Base-by-base conservation (phyloP, 805 yeast genomes). In the Ogataea minuta region DNA sequence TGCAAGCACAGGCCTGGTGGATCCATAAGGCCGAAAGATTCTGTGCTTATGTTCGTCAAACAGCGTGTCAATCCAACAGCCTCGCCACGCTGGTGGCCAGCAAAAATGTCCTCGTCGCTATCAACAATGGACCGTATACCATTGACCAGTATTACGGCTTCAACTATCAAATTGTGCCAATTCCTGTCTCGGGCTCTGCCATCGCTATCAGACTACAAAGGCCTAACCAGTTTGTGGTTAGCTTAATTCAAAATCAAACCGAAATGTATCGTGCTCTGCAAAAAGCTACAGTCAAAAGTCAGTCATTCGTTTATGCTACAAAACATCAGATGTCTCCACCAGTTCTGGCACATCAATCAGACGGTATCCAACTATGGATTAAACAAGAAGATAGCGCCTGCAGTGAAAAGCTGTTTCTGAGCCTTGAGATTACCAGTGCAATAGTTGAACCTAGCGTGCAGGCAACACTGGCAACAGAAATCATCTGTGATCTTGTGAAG, bases 361-460 rank as follows among this genome's bases (percentile, higher is more conserved):
- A 53, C 0, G 49, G 54, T 5, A 64, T 64, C 44, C 81, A 81
- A 40, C 43, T 77, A 28, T 82, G 88, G 88, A 52, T 62, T 5
- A 70, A 74, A 41, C 36, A 47, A 13, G 78, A 74, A 34, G 53
- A 57, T 3, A 31, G 36, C 14, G 43, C 42, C 12, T 58, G 20
- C 50, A 59, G 44, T 23, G 59, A 64, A 2, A 71, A 66, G 41
- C 48, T 62, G 0, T 58, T 68, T 9, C 44, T 77, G 0, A 70
- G 81, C 2, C 57, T 79, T 28, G 81, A 77, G 32, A 38, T 81
- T 1, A 53, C 61, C 1, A 62, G 63, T 23, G 39, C 63, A 1
- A 23, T 32, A 1, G 13, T 72, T 5, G 35, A 42, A 3, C 52
- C 72, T 0, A 56, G 62, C 14, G 70, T 77, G 0, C 31, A 39